Base-by-base conservation (phyloP, 768 basidiomycete species). In the Pleurotus giganteus region DNA sequence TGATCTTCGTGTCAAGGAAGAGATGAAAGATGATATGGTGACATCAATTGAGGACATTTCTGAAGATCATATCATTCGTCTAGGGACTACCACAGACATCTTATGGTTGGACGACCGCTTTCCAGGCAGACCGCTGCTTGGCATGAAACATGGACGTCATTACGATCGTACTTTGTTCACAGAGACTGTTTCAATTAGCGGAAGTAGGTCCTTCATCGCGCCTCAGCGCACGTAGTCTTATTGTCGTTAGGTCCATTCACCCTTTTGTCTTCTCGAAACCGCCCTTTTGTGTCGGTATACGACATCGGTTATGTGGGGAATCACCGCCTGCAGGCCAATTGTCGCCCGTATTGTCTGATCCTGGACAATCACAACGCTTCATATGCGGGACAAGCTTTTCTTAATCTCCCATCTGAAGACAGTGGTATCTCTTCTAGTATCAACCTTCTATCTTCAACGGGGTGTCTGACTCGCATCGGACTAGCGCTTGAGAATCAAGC, bases 31-130 rank as follows among this genome's bases (percentile, higher is more conserved):
- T 24, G 73, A 80, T 46, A 50, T 76, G 1, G 64, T 90, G 15
- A 87, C 86, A 0, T 82, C 77, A 23, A 68, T 85, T 31, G 83
- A 84, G 58, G 67, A 74, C 56, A 64, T 70, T 15, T 58, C 59
- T 4, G 62, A 67, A 4, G 75, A 81, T 55, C 63, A 78, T 42
- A 65, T 85, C 34, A 61, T 85, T 27, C 77, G 80, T 2, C 58
- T 89, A 2, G 78, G 76, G 27, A 82, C 88, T 1, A 91, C 88
- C 1, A 72, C 70, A 1, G 76, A 86, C 42, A 60, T 91, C 13
- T 58, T 85, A 12, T 92, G 90, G 89, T 65, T 91, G 26, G 90
- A 93, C 62, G 70, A 74, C 26, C 79, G 89, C 28, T 79, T 75
- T 60, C 68, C 77, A n/a, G 64, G 64, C 21, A 81, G 71, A 56